Percentiles rank a stretch among this genome's conserved stretches.
phyloP scores from a whole-genome alignment of 2,329 filamentous ascomycete species.

The Ceratocystis papillata region DNA sequence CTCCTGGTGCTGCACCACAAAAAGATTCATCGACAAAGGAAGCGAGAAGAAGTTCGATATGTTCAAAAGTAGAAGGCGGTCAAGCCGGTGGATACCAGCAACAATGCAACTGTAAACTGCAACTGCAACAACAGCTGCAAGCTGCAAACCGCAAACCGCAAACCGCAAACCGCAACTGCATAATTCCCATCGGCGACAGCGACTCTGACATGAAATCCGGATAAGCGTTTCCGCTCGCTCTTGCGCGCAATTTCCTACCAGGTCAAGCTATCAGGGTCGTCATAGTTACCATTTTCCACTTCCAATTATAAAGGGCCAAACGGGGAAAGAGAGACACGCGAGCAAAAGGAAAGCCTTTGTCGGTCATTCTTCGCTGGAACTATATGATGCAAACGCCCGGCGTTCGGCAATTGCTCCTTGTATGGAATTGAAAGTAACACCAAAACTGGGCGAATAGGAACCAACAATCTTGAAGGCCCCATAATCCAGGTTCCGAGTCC shows the following conservation, averaged over 20 bases:
- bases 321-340: neutral
- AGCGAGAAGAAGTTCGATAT: neutral
- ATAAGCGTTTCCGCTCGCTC: neutral
- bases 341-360: neutral
- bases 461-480: neutral
- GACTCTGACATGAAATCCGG: neutral
- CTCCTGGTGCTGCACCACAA: too few relatives aligned
- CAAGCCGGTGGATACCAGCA: conserved; percentile 1
- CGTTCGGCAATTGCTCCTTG: conserved; percentile 13
- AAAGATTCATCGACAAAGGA: neutral
- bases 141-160: neutral
- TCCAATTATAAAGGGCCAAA: neutral
- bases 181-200: conserved; percentile 12
- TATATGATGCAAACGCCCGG: conserved; percentile 1
- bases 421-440: conserved; percentile 5
- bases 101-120: conserved; percentile 5
- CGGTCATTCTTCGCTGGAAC: conserved; percentile 10
- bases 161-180: neutral
- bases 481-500: neutral
- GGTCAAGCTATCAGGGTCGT: neutral
- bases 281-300: neutral
- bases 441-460: conserved; percentile 5
- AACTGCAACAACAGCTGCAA: neutral
- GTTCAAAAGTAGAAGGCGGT: conserved; percentile 11
- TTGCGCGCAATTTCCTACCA: neutral